Evolutionary conservation across 768 basidiomycete genomes (phyloP).

Genomic region (Ephemerocybe angulata): DNA sequence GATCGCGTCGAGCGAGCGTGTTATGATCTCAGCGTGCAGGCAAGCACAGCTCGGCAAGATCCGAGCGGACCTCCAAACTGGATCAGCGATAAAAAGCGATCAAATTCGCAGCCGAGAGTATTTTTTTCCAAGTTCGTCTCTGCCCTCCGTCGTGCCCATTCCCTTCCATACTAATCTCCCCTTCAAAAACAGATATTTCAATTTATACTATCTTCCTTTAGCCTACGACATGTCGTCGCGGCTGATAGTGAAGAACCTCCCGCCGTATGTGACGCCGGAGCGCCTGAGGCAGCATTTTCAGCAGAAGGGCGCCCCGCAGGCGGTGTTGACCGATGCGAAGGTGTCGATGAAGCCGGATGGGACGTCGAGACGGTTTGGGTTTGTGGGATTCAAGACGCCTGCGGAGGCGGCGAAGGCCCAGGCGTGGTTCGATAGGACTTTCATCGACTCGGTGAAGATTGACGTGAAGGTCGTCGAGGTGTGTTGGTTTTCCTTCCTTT

Average conservation of each 20-base stretch:
- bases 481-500: conserved; percentile 21
- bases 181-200: background rate
- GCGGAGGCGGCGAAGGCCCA: conserved; percentile 70
- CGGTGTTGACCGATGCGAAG: conserved; percentile 82
- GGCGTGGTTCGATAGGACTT: conserved; percentile 84
- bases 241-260: conserved; percentile 80
- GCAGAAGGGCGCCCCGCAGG: conserved; percentile 54
- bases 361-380: conserved; percentile 83
- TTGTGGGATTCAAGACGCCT: conserved; percentile 84
- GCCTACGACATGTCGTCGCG: conserved; percentile 57
- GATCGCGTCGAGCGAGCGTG: conserved; percentile 2
- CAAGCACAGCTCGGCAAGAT: conserved; percentile 14
- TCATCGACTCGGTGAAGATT: conserved; percentile 75
- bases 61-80: conserved; percentile 19
- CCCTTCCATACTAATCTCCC: background rate
- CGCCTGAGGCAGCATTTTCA: conserved; percentile 68
- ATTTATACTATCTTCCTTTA: conserved; percentile 6
- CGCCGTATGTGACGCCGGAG: conserved; percentile 60
- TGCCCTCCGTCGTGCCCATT: background rate
- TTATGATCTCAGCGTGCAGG: too few relatives aligned
- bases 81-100: background rate
- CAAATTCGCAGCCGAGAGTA: background rate
- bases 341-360: conserved; percentile 75
- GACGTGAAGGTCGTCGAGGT: conserved; percentile 78
- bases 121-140: background rate